Evolutionary conservation across 148 eudicot genomes (phyloP).

Genomic region (Cornus florida): DNA sequence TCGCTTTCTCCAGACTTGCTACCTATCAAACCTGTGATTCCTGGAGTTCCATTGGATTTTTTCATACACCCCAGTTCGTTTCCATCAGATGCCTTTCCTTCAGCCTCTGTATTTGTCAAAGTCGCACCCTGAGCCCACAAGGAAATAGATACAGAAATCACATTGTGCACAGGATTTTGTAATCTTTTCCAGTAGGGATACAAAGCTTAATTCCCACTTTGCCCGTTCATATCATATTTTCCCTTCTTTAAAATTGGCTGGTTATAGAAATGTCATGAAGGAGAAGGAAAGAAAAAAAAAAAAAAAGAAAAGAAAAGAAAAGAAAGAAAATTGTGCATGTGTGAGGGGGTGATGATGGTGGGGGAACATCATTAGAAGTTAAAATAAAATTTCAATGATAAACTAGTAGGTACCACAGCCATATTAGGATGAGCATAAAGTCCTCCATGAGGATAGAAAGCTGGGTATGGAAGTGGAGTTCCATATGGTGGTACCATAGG

Average conservation of each 20-base stretch:
- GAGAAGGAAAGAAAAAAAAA: not conserved
- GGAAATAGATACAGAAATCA: slow-evolving; percentile 3
- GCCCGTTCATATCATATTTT: not conserved
- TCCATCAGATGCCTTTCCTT: slow-evolving; percentile 43
- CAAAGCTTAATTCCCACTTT: not conserved
- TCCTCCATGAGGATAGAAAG: slow-evolving; percentile 67
- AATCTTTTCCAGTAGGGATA: not conserved
- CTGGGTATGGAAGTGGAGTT: slow-evolving; percentile 77
- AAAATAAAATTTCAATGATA: not conserved
- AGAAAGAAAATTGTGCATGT: too few species aligned
- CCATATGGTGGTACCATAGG: slow-evolving; percentile 73
- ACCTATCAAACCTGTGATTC: slow-evolving; percentile 25
- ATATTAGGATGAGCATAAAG: slow-evolving; percentile 68
- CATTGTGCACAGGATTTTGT: not conserved
- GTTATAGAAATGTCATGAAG: not conserved
- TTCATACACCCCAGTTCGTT: slow-evolving; percentile 42
- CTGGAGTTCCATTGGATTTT: slow-evolving; percentile 50
- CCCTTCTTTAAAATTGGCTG: not conserved
- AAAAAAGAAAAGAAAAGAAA: too few species aligned
- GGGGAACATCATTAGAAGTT: not conserved
- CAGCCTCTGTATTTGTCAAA: slow-evolving; percentile 38
- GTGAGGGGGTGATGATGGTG: not conserved
- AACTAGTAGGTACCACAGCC: slow-evolving; percentile 39
- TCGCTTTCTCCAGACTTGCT: slow-evolving; percentile 55
- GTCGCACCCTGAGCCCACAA: not conserved